Percentiles rank a stretch among this genome's conserved stretches.
Conservation (phyloP, 2,329 filamentous ascomycete genomes). For the Lecanicillium sp. region DNA sequence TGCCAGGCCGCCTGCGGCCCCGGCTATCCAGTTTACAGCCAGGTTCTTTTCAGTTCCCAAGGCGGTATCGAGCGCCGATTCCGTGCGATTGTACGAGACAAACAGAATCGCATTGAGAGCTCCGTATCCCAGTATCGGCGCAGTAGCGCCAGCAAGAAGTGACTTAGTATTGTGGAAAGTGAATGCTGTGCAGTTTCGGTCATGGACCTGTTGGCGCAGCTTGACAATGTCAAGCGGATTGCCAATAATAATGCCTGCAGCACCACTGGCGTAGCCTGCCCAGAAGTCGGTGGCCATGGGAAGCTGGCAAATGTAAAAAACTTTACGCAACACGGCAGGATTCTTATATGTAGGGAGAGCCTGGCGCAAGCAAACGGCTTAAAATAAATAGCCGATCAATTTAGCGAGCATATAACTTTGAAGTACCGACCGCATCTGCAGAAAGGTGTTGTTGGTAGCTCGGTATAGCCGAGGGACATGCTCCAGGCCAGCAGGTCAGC, state of each 20-base stretch:
- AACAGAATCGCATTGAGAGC: constrained; percentile 88
- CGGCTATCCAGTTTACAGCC: constrained; percentile 69
- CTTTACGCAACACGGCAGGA: too few relatives aligned
- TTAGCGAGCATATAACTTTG: too few relatives aligned
- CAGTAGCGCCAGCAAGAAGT: constrained; percentile 63
- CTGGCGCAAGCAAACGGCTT: too few relatives aligned
- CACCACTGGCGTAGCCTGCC: constrained; percentile 86
- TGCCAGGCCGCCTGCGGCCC: constrained; percentile 73
- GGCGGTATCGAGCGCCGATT: constrained; percentile 49
- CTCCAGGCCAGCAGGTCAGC: not conserved
- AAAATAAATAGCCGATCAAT: too few relatives aligned
- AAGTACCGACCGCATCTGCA: too few relatives aligned
- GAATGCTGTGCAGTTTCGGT: constrained; percentile 14
- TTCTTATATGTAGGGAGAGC: too few relatives aligned
- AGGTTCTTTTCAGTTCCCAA: constrained; percentile 41
- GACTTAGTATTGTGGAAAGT: constrained; percentile 31
- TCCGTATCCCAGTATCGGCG: constrained; percentile 83
- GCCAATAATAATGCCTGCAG: constrained; percentile 78
- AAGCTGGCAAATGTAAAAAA: too few relatives aligned
- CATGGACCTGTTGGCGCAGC: constrained; percentile 61
- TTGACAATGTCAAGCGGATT: constrained; percentile 71
- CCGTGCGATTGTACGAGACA: constrained; percentile 82
- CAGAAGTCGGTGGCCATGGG: constrained; percentile 90
- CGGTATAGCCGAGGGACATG: not conserved
- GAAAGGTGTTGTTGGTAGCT: too few relatives aligned